phyloP scores from a whole-genome alignment of 257 asterid species.

The Echium plantagineum region DNA sequence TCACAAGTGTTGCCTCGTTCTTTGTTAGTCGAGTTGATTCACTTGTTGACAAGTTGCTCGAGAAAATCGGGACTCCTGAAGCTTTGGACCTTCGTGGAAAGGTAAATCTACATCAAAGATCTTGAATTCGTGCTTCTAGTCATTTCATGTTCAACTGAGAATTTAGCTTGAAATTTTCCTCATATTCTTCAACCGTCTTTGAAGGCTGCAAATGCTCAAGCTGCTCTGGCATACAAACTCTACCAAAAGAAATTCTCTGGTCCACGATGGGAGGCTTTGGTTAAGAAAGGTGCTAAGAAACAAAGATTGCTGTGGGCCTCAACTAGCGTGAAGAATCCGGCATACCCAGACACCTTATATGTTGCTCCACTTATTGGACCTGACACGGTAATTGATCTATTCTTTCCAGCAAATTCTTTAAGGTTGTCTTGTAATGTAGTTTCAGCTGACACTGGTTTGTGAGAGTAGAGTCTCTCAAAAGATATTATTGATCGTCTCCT shows the following conservation, averaged over 20 bases:
- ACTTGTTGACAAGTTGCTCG: slow-evolving; percentile 95
- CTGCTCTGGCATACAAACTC: slow-evolving; percentile 81
- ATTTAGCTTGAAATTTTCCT: slow-evolving; percentile 5
- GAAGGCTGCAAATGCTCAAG: slow-evolving; percentile 99
- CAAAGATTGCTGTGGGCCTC: slow-evolving; percentile 99
- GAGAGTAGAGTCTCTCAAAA: background rate
- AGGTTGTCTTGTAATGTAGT: slow-evolving; percentile 13
- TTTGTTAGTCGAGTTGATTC: slow-evolving; percentile 95
- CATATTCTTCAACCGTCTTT: slow-evolving; percentile 3
- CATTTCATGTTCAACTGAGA: background rate
- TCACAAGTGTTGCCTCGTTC: slow-evolving; percentile 96
- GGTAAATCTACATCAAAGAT: slow-evolving; percentile 27
- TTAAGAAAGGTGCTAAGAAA: slow-evolving; percentile 97
- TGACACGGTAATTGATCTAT: slow-evolving; percentile 57
- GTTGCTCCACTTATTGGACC: slow-evolving; percentile 99
- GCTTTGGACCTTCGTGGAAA: slow-evolving; percentile 95
- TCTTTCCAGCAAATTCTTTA: slow-evolving; percentile 10
- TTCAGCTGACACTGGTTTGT: slow-evolving; percentile 6
- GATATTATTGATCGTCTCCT: background rate
- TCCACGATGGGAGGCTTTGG: slow-evolving; percentile 97
- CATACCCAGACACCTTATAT: slow-evolving; percentile 87
- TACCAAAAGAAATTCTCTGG: slow-evolving; percentile 97
- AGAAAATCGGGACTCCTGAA: slow-evolving; percentile 87
- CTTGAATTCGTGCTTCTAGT: background rate
- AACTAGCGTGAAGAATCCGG: slow-evolving; percentile 97